Evolutionary conservation across 257 asterid genomes (phyloP).

Genomic region (Solanum arcanum): DNA sequence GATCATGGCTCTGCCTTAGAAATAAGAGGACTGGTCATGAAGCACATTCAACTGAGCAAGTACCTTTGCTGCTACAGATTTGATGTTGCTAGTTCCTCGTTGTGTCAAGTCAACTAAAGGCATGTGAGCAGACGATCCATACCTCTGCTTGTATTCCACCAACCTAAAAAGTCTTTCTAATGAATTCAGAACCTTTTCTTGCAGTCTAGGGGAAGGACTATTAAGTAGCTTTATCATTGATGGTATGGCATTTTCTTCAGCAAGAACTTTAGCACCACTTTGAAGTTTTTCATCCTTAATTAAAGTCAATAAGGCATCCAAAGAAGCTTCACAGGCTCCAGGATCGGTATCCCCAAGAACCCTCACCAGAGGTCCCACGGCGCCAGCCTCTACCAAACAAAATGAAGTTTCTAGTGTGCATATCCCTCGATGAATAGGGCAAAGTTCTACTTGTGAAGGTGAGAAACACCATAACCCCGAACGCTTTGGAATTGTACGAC

Average conservation of each 20-base stretch:
- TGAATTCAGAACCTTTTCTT: slow-evolving; percentile 38
- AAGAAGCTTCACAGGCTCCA: slow-evolving; percentile 44
- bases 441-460: slow-evolving; percentile 22
- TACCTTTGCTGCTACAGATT: slow-evolving; percentile 45
- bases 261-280: slow-evolving; percentile 44
- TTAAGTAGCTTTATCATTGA: slow-evolving; percentile 32
- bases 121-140: slow-evolving; percentile 32
- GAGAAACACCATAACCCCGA: slow-evolving; percentile 46
- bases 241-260: slow-evolving; percentile 36
- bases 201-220: slow-evolving; percentile 31
- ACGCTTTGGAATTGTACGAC: slow-evolving; percentile 27
- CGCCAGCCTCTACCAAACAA: slow-evolving; percentile 46
- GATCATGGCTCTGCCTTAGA: neutral
- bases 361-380: slow-evolving; percentile 34
- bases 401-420: slow-evolving; percentile 40
- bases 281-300: slow-evolving; percentile 32
- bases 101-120: slow-evolving; percentile 55
- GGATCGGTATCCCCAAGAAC: slow-evolving; percentile 34
- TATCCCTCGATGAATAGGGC: slow-evolving; percentile 46
- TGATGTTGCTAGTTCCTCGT: slow-evolving; percentile 28
- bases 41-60: slow-evolving; percentile 52
- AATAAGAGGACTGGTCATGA: slow-evolving; percentile 37
- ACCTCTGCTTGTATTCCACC: slow-evolving; percentile 31
- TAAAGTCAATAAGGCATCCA: slow-evolving; percentile 59
- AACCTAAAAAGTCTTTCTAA: slow-evolving; percentile 48